Conservation (phyloP, 2,329 filamentous ascomycete genomes). For the Macrophomina tecta region DNA sequence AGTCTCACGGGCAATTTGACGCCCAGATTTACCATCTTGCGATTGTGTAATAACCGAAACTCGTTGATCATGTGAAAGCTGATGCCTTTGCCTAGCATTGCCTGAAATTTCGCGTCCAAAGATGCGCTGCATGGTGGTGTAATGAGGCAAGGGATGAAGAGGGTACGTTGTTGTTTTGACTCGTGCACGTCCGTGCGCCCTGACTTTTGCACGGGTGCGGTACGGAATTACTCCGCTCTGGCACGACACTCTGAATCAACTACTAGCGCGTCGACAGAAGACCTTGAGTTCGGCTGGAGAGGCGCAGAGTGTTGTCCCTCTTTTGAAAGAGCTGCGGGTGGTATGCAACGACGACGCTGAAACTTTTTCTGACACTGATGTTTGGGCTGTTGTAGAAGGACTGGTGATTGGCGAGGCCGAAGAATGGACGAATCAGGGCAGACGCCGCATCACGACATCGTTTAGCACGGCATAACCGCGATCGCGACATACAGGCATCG, state of each 20-base stretch:
- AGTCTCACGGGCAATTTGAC: too few species aligned
- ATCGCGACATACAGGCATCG: slow-evolving; percentile 29
- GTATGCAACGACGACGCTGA: not conserved
- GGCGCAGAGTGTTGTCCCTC: not conserved
- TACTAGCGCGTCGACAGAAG: not conserved
- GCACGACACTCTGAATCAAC: not conserved
- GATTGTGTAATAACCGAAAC: too few species aligned
- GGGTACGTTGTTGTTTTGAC: too few species aligned
- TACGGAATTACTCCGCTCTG: not conserved
- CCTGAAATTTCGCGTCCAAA: too few species aligned
- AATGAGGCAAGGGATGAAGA: too few species aligned
- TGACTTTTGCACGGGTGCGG: too few species aligned
- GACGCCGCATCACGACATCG: slow-evolving; percentile 11
- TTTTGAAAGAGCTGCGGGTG: slow-evolving; percentile 3
- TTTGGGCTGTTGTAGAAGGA: slow-evolving; percentile 20
- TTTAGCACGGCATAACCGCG: slow-evolving; percentile 5
- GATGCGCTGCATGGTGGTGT: too few species aligned
- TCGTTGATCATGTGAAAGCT: too few species aligned
- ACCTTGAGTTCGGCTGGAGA: not conserved
- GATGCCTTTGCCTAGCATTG: too few species aligned
- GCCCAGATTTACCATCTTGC: too few species aligned
- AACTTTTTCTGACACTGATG: not conserved
- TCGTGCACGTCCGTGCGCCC: too few species aligned
- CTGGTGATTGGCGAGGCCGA: not conserved
- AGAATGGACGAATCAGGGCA: slow-evolving; percentile 4